Evolutionary conservation across 345 rosid species (phyloP), one percentile per base, ranked within the genome.

Genomic region (Nasturtium officinale): DNA sequence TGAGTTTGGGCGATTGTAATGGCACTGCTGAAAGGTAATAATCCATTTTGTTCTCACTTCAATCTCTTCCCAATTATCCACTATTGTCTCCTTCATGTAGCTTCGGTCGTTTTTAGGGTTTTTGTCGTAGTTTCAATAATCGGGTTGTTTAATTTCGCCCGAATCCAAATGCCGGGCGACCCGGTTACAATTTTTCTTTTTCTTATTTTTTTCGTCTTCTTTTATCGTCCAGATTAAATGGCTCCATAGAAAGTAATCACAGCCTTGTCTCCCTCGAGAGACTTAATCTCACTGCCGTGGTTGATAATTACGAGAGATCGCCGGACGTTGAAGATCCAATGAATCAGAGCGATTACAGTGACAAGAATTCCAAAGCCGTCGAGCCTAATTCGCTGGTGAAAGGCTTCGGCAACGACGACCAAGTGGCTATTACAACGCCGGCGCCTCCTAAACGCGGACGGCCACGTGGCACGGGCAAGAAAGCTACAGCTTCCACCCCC

Each of bases 1-100:
- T 74, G 38, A 90, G 91, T 83, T 82, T 89, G 74, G 87, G 81
- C 48, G 85, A 88, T 78, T 88, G 87, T 48, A 50, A 77, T 50
- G 91, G 89, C 68, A 83, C 81, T 68, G 63, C 80, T 9, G 81
- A 81, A 69, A 89, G 97, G 97, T 90, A 83, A 81, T 51, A 21
- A 58, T 57, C 71, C 70, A 17, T 72, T 54, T 38, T 13, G 18
- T 62, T 61, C 28, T 65, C 62, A 66, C 33, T 71, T 60, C 12
- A 74, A 68, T 81, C 73, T 33, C 51, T 66, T 74, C 42, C 29
- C 15, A 42, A 78, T 76, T 56, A 28, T 78, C 65, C 23, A 66
- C 68, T 78, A 50, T 63, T 47, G 50, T 73, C 77, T 48, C 35
- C 55, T 33, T 65, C 25, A 2, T 23, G 55, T 13, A 52, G 56